These are phyloP conservation scores for Cadophora sp. DNA, from an alignment of 2,329 filamentous ascomycete species.

Conservation along the genomic window DNA sequence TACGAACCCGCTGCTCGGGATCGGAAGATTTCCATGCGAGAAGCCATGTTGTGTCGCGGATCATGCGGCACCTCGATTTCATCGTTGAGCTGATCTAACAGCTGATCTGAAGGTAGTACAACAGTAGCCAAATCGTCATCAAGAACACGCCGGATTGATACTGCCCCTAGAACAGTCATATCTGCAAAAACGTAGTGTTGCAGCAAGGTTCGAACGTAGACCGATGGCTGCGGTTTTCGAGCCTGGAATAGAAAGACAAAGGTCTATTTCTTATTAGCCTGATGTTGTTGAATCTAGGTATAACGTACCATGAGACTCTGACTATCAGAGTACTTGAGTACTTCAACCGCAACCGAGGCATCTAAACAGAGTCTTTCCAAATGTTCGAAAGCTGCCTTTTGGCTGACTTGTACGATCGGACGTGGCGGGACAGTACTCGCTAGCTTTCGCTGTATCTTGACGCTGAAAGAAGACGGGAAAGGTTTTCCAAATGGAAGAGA, in stretches of 20 bases:
- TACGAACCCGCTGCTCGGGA: slow-evolving; percentile 72
- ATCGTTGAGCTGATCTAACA: slow-evolving; percentile 78
- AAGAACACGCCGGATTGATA: slow-evolving; percentile 76
- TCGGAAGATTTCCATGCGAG: slow-evolving; percentile 74
- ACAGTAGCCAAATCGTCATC: slow-evolving; percentile 82
- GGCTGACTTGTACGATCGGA: slow-evolving; percentile 80
- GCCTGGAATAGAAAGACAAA: slow-evolving; percentile 79
- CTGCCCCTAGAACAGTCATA: slow-evolving; percentile 70
- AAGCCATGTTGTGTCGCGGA: slow-evolving; percentile 74
- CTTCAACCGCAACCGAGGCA: slow-evolving; percentile 69
- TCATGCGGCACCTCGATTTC: slow-evolving; percentile 77
- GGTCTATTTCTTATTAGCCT: slow-evolving; percentile 54
- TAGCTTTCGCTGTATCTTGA: slow-evolving; percentile 87
- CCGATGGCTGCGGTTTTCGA: slow-evolving; percentile 80
- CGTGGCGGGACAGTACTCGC: slow-evolving; percentile 93
- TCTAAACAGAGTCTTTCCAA: slow-evolving; percentile 76
- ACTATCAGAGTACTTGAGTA: slow-evolving; percentile 71
- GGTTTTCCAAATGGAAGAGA: slow-evolving; percentile 67
- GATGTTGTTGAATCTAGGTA: neutral
- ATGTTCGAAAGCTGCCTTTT: slow-evolving; percentile 73
- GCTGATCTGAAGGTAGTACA: slow-evolving; percentile 72
- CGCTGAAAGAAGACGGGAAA: slow-evolving; percentile 83
- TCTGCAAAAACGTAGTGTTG: slow-evolving; percentile 78
- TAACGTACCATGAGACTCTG: slow-evolving; percentile 70
- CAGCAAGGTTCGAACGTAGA: slow-evolving; percentile 82